Evolutionary conservation across 1,284 basidiomycete species (phyloP), one percentile per base, ranked within the genome.

Genomic region (Vanrija humicola): DNA sequence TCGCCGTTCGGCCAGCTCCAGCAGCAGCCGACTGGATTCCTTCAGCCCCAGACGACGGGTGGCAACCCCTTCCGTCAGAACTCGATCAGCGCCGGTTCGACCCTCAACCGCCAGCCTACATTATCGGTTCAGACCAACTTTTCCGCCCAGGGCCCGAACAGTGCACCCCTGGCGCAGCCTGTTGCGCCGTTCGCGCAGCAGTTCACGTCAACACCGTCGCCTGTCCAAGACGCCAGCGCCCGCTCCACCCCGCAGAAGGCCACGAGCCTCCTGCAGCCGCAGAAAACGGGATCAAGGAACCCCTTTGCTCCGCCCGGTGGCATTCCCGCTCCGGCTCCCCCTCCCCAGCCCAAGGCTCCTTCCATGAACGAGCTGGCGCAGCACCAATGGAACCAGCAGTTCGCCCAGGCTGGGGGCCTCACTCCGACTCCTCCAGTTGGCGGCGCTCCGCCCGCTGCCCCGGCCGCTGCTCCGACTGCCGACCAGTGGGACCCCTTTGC

Each of bases 231-330:
- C 21, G 26, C 47, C 14, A 23, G 42, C 19, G 23, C 25, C 8
- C 38, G 50, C 51, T 55, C 58, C 16, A 21, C 44, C 8, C 52
- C 59, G 19, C 77, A 34, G 34, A 34, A 34, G 56, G 80, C 64
- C 1, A 53, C 76, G 16, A 75, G 77, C 59, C 74, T 78, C 2
- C 82, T 98, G n/a, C 84, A 85, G 66, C 82, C 91, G 6, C 94
- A 98, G 73, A 85, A 88, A 74, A 98, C 95, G 1, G 94, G 95
- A 18, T 90, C 90, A 3, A 86, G 86, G 66, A 98, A 98, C 80
- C 95, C 95, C 0, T 98, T 98, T 67, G 93, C 93, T 7, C 83
- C 86, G 23, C 80, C 83, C 3, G 80, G 84, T 43, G 76, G 86
- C n/a, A 28, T 62, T 1, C 57, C 56, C 3, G 77, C 55, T 8